phyloP scores from a whole-genome alignment of 768 basidiomycete genomes.

The Boletus rubescentipes region DNA sequence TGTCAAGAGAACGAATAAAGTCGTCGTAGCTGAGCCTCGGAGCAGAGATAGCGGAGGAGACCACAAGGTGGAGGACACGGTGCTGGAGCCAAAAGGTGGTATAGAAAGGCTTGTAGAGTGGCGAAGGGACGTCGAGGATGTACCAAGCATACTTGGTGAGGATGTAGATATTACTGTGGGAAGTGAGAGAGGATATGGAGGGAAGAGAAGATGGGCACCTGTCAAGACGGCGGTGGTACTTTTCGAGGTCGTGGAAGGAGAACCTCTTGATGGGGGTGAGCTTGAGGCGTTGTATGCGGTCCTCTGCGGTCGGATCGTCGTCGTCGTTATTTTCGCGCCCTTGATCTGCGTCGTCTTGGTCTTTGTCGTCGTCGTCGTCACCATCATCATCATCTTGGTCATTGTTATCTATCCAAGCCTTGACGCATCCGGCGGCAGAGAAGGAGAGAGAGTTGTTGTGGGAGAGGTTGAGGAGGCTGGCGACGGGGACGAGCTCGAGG shows the following conservation, averaged over 20 bases:
- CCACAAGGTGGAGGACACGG: slow-evolving; percentile 48
- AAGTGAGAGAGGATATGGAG: slow-evolving; percentile 8
- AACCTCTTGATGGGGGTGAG: slow-evolving; percentile 48
- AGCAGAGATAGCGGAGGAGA: slow-evolving; percentile 36
- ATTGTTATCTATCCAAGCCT: slow-evolving; percentile 36
- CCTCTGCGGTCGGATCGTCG: slow-evolving; percentile 1
- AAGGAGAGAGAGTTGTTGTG: slow-evolving; percentile 17
- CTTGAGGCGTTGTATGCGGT: slow-evolving; percentile 32
- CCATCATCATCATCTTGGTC: slow-evolving; percentile 28
- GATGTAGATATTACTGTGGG: slow-evolving; percentile 58
- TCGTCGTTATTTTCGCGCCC: slow-evolving; percentile 1
- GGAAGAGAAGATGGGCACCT: slow-evolving; percentile 33
- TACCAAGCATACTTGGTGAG: slow-evolving; percentile 69
- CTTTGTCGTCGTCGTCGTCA: slow-evolving; percentile 22
- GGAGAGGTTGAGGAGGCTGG: slow-evolving; percentile 36
- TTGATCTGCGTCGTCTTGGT: slow-evolving; percentile 21
- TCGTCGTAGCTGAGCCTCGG: slow-evolving; percentile 38
- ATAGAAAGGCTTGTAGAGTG: slow-evolving; percentile 46
- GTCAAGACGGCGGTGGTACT: slow-evolving; percentile 36
- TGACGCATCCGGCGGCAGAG: slow-evolving; percentile 43
- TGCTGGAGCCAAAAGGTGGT: slow-evolving; percentile 49
- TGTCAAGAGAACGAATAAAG: slow-evolving; percentile 38
- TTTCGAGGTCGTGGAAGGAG: slow-evolving; percentile 42
- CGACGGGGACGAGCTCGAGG: slow-evolving; percentile 40
- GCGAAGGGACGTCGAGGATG: slow-evolving; percentile 53